These are phyloP conservation scores for Schizophyllum commune DNA, from an alignment of 1,284 basidiomycete species.

Conservation along the genomic window DNA sequence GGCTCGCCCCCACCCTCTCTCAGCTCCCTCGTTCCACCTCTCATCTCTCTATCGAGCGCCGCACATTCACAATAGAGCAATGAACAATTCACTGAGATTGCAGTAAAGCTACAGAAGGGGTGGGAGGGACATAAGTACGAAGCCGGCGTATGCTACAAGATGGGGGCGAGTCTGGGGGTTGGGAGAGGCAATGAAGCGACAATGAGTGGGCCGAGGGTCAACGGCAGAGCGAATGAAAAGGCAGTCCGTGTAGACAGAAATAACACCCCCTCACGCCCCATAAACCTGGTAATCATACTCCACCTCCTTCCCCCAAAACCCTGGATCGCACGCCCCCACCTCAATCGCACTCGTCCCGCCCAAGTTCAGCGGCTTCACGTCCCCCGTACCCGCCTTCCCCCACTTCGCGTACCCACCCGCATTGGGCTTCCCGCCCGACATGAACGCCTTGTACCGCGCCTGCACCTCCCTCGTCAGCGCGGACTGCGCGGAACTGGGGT, in stretches of 20 bases:
- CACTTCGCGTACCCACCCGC: slow-evolving; percentile 37
- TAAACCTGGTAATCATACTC: slow-evolving; percentile 67
- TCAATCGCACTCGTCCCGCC: slow-evolving; percentile 44
- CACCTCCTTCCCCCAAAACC: slow-evolving; percentile 56
- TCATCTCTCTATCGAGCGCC: no score
- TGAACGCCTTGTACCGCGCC: slow-evolving; percentile 59
- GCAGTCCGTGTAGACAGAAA: neutral
- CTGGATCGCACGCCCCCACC: slow-evolving; percentile 51
- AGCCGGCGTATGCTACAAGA: neutral
- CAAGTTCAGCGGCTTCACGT: slow-evolving; percentile 47
- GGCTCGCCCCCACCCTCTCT: no score
- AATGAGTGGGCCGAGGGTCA: neutral
- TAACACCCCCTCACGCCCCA: slow-evolving; percentile 27
- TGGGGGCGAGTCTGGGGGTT: neutral
- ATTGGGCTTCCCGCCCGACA: slow-evolving; percentile 54
- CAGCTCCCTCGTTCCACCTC: no score
- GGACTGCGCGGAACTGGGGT: slow-evolving; percentile 47
- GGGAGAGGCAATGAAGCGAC: neutral
- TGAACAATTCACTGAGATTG: no score
- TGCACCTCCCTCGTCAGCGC: slow-evolving; percentile 59
- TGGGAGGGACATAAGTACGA: neutral
- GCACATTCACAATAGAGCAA: no score
- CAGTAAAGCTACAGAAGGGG: neutral
- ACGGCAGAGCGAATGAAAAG: neutral
- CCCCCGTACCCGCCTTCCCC: slow-evolving; percentile 38